These are phyloP conservation scores for Claviceps cyperi DNA, from an alignment of 2,329 filamentous ascomycete genomes.

Conservation along the genomic window DNA sequence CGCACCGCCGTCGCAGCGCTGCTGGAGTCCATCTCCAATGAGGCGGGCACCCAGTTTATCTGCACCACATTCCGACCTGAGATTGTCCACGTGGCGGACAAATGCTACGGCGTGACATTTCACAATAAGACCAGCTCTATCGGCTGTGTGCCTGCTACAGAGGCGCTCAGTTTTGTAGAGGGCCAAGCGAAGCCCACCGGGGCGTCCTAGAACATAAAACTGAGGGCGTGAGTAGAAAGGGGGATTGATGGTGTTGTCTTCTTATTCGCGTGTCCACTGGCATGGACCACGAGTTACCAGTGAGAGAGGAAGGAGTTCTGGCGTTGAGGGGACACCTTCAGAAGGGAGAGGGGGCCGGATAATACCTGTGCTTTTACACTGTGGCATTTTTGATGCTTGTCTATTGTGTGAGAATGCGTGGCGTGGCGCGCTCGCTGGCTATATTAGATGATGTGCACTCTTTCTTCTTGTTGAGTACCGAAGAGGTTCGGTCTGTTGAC, in stretches of 20 bases:
- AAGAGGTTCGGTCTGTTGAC: too few relatives aligned
- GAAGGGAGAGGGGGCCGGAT: not conserved
- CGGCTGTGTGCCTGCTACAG: slow-evolving; percentile 74
- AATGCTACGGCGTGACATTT: slow-evolving; percentile 94
- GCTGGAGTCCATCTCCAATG: slow-evolving; percentile 60
- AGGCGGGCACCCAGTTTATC: slow-evolving; percentile 69
- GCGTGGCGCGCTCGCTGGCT: not conserved
- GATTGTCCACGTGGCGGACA: slow-evolving; percentile 88
- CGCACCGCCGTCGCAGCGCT: slow-evolving; percentile 87
- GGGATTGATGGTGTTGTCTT: not conserved
- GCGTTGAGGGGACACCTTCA: not conserved
- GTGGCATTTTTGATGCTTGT: not conserved
- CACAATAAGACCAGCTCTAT: slow-evolving; percentile 89
- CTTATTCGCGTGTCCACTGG: not conserved
- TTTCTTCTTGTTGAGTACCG: not conserved
- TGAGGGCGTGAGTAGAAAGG: not conserved
- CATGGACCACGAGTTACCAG: not conserved
- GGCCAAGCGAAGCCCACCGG: slow-evolving; percentile 43
- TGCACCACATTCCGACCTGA: slow-evolving; percentile 97
- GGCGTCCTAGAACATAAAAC: slow-evolving; percentile 6
- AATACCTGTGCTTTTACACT: not conserved
- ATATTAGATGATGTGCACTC: not conserved
- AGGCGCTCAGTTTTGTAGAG: slow-evolving; percentile 87
- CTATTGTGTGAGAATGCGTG: not conserved
- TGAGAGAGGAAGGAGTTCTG: not conserved